Percentiles rank a stretch among this genome's conserved stretches.
Conservation (phyloP, 768 basidiomycete genomes). For the Neoboletus magnificus region DNA sequence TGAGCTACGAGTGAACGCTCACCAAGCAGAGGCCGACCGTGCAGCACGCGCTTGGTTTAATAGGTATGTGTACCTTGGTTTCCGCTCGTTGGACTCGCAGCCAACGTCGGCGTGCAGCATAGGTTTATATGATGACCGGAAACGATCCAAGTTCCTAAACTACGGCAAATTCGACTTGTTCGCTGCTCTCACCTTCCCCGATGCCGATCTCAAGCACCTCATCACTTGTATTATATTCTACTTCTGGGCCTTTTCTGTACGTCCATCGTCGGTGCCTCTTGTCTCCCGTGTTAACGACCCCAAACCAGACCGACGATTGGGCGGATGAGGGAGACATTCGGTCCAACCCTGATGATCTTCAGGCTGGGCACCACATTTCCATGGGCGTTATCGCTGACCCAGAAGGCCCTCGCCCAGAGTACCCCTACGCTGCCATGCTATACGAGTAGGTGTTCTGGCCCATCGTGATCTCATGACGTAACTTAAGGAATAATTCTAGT, state of each 20-base stretch:
- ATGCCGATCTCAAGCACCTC: slow-evolving; percentile 35
- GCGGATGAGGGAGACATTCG: slow-evolving; percentile 36
- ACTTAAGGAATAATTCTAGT: slow-evolving; percentile 13
- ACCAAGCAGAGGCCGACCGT: slow-evolving; percentile 34
- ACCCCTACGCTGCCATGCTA: slow-evolving; percentile 38
- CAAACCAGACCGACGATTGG: slow-evolving; percentile 34
- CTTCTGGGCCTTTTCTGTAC: slow-evolving; percentile 38
- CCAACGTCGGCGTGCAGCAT: slow-evolving; percentile 18
- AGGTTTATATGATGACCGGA: slow-evolving; percentile 34
- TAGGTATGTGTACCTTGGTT: slow-evolving; percentile 15
- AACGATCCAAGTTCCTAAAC: slow-evolving; percentile 34
- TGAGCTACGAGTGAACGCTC: slow-evolving; percentile 33
- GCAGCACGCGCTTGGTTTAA: slow-evolving; percentile 35
- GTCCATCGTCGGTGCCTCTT: neutral
- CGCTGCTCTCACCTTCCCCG: slow-evolving; percentile 38
- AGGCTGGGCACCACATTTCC: slow-evolving; percentile 34
- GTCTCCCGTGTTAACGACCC: slow-evolving; percentile 1
- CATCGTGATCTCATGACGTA: slow-evolving; percentile 10
- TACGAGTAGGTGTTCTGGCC: slow-evolving; percentile 31
- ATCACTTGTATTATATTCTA: slow-evolving; percentile 37
- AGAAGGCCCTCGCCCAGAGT: slow-evolving; percentile 27
- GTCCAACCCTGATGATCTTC: slow-evolving; percentile 34
- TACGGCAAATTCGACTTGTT: slow-evolving; percentile 39
- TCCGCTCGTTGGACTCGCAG: neutral
- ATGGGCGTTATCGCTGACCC: slow-evolving; percentile 27